These are phyloP conservation scores for Suillus paluster DNA, from an alignment of 768 basidiomycete genomes.

Conservation along the genomic window DNA sequence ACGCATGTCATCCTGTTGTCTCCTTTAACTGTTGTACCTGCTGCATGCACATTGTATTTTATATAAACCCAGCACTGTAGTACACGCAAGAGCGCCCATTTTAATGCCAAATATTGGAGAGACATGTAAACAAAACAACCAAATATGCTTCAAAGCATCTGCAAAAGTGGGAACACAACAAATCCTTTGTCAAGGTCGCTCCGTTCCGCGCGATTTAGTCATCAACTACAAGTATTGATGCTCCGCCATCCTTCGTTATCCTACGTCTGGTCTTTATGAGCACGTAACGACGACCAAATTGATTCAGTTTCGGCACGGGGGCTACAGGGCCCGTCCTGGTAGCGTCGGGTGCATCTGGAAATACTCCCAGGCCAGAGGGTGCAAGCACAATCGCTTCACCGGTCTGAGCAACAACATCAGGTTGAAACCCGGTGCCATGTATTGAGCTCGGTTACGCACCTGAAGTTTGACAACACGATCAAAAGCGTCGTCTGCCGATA, in stretches of 20 bases:
- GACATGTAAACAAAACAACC: background rate
- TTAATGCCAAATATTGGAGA: background rate
- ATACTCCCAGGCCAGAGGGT: conserved; percentile 60
- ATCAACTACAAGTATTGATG: conserved; percentile 51
- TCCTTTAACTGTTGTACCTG: background rate
- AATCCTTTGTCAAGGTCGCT: background rate
- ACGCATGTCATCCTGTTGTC: background rate
- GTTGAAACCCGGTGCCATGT: background rate
- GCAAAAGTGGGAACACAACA: background rate
- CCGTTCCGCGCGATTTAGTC: conserved; percentile 9
- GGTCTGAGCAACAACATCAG: conserved; percentile 47
- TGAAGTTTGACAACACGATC: conserved; percentile 67
- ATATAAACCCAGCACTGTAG: background rate
- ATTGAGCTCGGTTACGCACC: conserved; percentile 42
- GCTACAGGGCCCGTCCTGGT: conserved; percentile 6
- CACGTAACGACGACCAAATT: conserved; percentile 62
- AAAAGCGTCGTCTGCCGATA: conserved; percentile 62
- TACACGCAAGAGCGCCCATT: background rate
- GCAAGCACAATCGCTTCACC: conserved; percentile 74
- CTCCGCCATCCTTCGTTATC: conserved; percentile 68
- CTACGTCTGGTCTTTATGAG: conserved; percentile 64
- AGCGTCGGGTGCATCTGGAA: conserved; percentile 28
- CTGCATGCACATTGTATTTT: background rate
- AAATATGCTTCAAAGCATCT: background rate
- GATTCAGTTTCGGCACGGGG: conserved; percentile 39